Conservation (phyloP, 257 asterid species). For the Fraxinus americana region DNA sequence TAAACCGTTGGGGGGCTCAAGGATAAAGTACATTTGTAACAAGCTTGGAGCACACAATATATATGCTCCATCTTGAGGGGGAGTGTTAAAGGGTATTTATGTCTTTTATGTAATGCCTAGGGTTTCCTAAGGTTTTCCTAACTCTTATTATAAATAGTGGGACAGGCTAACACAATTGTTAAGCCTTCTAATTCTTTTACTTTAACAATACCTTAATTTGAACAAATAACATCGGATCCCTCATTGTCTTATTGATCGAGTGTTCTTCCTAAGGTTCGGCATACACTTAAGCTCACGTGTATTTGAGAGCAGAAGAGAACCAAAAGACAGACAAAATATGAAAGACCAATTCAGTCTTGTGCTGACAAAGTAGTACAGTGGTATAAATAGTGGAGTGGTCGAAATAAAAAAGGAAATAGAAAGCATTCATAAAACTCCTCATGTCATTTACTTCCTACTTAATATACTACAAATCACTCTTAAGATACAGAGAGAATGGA, state of each 20-base stretch:
- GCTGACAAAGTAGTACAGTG: neutral
- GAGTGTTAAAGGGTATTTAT: too few relatives aligned
- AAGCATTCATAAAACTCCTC: neutral
- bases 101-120: too few relatives aligned
- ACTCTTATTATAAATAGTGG: too few relatives aligned
- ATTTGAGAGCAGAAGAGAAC: neutral
- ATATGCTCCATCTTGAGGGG: too few relatives aligned
- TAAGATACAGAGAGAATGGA: neutral
- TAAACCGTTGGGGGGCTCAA: too few relatives aligned
- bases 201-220: neutral
- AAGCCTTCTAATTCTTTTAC: too few relatives aligned
- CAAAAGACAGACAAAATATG: neutral
- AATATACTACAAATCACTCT: neutral
- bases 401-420: neutral
- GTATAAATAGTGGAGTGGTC: neutral
- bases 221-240: neutral
- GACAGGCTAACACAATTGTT: too few relatives aligned
- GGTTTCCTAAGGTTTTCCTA: too few relatives aligned
- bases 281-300: neutral
- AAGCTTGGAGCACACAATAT: too few relatives aligned
- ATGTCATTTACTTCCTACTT: neutral
- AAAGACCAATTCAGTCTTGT: neutral
- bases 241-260: neutral
- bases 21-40: too few relatives aligned
- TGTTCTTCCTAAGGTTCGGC: neutral